Percentiles rank a stretch among this genome's conserved stretches.
Conservation (phyloP, 306 rosid species). For the Neltuma alba region DNA sequence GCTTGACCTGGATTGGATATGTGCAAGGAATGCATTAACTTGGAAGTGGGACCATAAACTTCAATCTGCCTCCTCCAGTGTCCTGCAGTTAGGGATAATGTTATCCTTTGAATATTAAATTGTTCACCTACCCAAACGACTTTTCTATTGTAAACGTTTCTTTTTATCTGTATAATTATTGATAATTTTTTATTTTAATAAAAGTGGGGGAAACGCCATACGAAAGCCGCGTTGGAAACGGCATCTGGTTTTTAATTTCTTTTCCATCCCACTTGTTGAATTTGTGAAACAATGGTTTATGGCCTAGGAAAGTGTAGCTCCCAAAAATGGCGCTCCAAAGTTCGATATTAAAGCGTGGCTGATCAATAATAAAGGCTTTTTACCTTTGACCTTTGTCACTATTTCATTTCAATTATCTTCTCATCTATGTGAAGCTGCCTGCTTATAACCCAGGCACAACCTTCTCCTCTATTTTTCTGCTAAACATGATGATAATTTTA, state of each 20-base stretch:
- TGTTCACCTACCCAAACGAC: neutral
- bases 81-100: neutral
- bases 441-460: neutral
- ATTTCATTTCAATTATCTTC: neutral
- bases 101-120: constrained; percentile 6
- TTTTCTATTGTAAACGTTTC: neutral
- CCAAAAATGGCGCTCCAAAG: constrained; percentile 13
- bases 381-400: neutral
- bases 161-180: neutral
- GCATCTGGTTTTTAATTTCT: neutral
- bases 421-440: constrained; percentile 1
- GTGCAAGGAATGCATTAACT: constrained; percentile 3
- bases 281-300: neutral
- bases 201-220: too few species aligned
- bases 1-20: constrained; percentile 17
- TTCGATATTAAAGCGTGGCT: neutral
- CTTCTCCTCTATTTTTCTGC: neutral
- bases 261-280: constrained; percentile 1
- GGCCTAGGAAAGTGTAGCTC: constrained; percentile 9
- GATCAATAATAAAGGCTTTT: neutral
- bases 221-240: constrained; percentile 7
- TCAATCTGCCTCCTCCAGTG: neutral
- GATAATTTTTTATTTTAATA: neutral
- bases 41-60: constrained; percentile 9
- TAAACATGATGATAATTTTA: neutral